Conservation (phyloP, 1,139 yeast genomes). For the Nakaseomyces bracarensis region DNA sequence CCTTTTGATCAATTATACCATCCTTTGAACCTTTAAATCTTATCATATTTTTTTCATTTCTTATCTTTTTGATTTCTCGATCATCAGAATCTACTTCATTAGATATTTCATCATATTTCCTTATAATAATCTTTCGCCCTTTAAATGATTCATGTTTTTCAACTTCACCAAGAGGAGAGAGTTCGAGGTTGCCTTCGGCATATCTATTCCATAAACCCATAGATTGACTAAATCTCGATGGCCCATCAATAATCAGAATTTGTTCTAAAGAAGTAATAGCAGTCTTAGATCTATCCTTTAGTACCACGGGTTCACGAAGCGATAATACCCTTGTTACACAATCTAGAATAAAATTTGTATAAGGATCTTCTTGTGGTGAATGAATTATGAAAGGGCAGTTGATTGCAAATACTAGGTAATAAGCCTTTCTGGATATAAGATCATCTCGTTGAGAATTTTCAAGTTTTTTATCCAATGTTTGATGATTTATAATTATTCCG, state of each 20-base stretch:
- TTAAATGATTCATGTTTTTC: constrained; percentile 21
- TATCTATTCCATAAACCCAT: constrained; percentile 65
- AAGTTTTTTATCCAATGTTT: constrained; percentile 18
- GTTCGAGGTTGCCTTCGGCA: constrained; percentile 57
- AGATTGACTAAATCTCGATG: constrained; percentile 49
- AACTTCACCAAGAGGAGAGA: constrained; percentile 46
- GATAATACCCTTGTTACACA: constrained; percentile 48
- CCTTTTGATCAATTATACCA: constrained; percentile 34
- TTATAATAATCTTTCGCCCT: constrained; percentile 14
- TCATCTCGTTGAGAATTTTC: constrained; percentile 29
- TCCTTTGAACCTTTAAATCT: constrained; percentile 48
- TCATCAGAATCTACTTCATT: constrained; percentile 14
- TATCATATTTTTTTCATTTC: constrained; percentile 39
- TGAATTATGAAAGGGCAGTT: constrained; percentile 64
- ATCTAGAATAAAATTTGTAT: constrained; percentile 49
- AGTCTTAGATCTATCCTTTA: constrained; percentile 33
- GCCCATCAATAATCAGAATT: constrained; percentile 44
- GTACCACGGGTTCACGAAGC: constrained; percentile 31
- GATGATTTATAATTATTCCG: background rate
- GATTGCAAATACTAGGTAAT: constrained; percentile 56
- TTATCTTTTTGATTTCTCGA: constrained; percentile 17
- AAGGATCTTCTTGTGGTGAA: constrained; percentile 42
- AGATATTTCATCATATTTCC: constrained; percentile 6
- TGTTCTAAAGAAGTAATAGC: constrained; percentile 42
- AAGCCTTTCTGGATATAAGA: constrained; percentile 48